Base-by-base conservation (phyloP, 345 rosid genomes). In the Pistacia atlantica region DNA sequence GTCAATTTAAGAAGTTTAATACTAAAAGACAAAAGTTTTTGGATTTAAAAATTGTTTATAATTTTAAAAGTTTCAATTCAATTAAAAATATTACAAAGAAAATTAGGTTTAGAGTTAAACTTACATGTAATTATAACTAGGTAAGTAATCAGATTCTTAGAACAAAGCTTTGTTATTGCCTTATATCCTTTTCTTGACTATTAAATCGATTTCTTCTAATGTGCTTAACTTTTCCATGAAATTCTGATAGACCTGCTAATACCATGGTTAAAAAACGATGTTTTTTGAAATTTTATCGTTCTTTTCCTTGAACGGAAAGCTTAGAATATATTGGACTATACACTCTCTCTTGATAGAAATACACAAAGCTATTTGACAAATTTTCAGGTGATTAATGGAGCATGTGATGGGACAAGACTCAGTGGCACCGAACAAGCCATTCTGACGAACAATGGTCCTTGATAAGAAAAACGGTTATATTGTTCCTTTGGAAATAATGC, bases 401-500 rank as follows among this genome's bases (percentile, higher is more conserved):
- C 93, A 78, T 93, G 93, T 71, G 87, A 91, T 82, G 97, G 97
- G 69, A 76, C 84, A 71, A 89, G 83, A 73, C 91, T 92, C 64
- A 88, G 78, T 74, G 76, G 86, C 20, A 86, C 84, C 63, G 84
- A 93, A 71, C 99, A 92, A 84, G 98, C 96, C 58, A 80, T 95
- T 69, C 81, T 95, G 54, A 83, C 92, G 49, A 93, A 92, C 35
- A 87, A 66, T 55, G 86, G 90, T 54, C n/a, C 73, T 46, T 42
- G 87, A 82, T 73, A 92, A 93, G 80, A 90, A 74, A 8, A 74
- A 38, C 13, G 89, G 88, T 75, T 89, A 84, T 73, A 88, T 85
- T 76, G 90, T 89, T 81, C 99, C 98, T 4, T 79, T 95, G 77
- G 98, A 95, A 78, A 84, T 93, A 80, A 92, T 83, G 98, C 98